Evolutionary conservation across 306 rosid species (phyloP), one percentile per base, ranked within the genome.

Genomic region (Oemleria cerasiformis): DNA sequence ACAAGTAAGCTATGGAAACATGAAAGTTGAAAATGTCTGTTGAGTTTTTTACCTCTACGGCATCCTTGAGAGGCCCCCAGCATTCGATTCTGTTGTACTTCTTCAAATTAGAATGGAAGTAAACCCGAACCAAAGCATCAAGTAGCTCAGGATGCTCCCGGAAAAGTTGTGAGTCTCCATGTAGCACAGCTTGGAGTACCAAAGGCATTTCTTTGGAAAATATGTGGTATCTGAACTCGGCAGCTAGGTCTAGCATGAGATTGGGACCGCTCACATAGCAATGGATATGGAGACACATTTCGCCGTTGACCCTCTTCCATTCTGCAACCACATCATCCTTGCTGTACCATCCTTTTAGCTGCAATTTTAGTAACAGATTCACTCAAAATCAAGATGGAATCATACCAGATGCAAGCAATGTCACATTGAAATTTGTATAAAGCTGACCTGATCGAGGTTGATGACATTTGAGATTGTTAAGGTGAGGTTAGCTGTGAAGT

Each of bases 281-380:
- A 83, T 91, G 98, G 63, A 93, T 82, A 82, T 93, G 96, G 16
- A 93, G 83, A 77, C 94, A 93, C 96, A 91, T 81, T 70, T 93
- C 96, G 58, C 84, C 89, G 50, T 86, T 85, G 73, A 93, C 98
- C 78, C 84, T 88, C 88, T 93, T 93, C 98, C 98, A 93, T 79
- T 91, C 98, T 30, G 97, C 98, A 44, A 93, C 97, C 72, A 93
- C 97, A 77, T 93, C 98, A 75, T 93, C 98, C 85, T 87, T 91
- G 70, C 82, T 85, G 25, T 93, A 91, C 98, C 98, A 93, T 49
- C 98, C 97, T 82, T 84, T 87, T 79, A 93, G 77, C 98, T 93
- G 86, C 81, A 72, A 16, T 57, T 25, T 25, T 25, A 1, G 30
- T 25, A 1, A 25, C 30, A 25, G 30, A 25, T 25, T 25, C 30